Evolutionary conservation across 2,329 filamentous ascomycete genomes (phyloP).

Genomic region (Talaromyces amestolkiae): DNA sequence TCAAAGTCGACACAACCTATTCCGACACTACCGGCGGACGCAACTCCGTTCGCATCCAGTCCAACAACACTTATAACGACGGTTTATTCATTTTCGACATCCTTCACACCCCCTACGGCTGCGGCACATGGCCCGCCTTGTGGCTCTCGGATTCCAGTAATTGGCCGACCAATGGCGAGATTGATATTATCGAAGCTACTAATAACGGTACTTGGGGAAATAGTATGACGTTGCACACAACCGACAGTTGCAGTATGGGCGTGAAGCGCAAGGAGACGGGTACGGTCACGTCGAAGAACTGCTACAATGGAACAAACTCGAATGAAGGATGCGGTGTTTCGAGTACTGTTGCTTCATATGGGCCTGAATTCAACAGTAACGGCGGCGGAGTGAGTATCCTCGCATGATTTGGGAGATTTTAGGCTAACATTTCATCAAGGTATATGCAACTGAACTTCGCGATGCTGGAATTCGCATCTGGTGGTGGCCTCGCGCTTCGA

Average conservation of each 20-base stretch:
- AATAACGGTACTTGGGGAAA: slow-evolving; percentile 57
- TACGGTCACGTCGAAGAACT: slow-evolving; percentile 43
- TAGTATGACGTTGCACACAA: slow-evolving; percentile 61
- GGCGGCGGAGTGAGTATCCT: slow-evolving; percentile 51
- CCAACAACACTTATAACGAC: slow-evolving; percentile 58
- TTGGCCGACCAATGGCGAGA: slow-evolving; percentile 65
- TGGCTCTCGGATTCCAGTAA: slow-evolving; percentile 62
- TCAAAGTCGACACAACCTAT: slow-evolving; percentile 62
- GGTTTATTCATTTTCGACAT: slow-evolving; percentile 69
- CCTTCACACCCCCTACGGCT: slow-evolving; percentile 62
- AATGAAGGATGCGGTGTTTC: slow-evolving; percentile 61
- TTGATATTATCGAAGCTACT: slow-evolving; percentile 61
- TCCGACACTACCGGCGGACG: slow-evolving; percentile 59
- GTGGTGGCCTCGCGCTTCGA: slow-evolving; percentile 53
- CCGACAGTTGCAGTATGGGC: slow-evolving; percentile 52
- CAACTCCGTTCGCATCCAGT: slow-evolving; percentile 62
- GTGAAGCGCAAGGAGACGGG: slow-evolving; percentile 57
- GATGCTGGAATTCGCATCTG: slow-evolving; percentile 61
- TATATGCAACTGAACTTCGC: slow-evolving; percentile 63
- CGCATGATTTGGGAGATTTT: background rate
- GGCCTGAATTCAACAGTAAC: slow-evolving; percentile 51
- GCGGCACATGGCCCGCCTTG: slow-evolving; percentile 64
- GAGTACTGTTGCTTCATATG: slow-evolving; percentile 48
- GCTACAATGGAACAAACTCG: slow-evolving; percentile 50
- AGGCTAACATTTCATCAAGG: slow-evolving; percentile 22